Evolutionary conservation across 2,329 filamentous ascomycete species (phyloP).

Genomic region (Stachybotrys chartarum): DNA sequence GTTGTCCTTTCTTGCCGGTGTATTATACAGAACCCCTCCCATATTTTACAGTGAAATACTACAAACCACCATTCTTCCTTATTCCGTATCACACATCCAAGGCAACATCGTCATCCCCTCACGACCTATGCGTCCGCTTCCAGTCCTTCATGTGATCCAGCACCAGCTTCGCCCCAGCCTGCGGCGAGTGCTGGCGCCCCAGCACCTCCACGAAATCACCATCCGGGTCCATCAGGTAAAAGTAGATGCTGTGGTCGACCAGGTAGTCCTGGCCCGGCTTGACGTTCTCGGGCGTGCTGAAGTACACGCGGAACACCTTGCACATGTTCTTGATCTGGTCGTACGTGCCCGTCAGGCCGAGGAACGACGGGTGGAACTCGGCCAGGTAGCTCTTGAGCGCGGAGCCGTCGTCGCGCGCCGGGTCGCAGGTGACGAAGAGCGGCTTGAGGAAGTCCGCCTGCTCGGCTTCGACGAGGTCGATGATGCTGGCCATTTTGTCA

Average conservation of each 20-base stretch:
- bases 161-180: conserved; percentile 78
- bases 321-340: conserved; percentile 90
- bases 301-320: conserved; percentile 95
- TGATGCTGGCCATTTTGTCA: conserved; percentile 97
- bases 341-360: conserved; percentile 89
- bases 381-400: conserved; percentile 78
- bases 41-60: not conserved
- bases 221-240: conserved; percentile 98
- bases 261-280: conserved; percentile 93
- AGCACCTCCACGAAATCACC: conserved; percentile 97
- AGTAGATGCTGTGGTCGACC: conserved; percentile 98
- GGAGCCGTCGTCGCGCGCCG: conserved; percentile 78
- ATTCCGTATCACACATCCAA: not conserved
- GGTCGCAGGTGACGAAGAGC: conserved; percentile 94
- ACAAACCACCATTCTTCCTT: not conserved
- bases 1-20: not conserved
- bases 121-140: conserved; percentile 6
- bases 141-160: conserved; percentile 72
- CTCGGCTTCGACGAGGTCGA: conserved; percentile 60
- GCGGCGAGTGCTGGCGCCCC: conserved; percentile 86
- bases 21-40: not conserved
- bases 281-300: conserved; percentile 82
- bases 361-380: conserved; percentile 82
- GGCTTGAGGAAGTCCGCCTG: conserved; percentile 54
- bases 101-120: not conserved